Percentiles rank a stretch among this genome's conserved stretches.
Evolutionary conservation across 1,284 basidiomycete species (phyloP).

Genomic region (Wolfiporia cocos): DNA sequence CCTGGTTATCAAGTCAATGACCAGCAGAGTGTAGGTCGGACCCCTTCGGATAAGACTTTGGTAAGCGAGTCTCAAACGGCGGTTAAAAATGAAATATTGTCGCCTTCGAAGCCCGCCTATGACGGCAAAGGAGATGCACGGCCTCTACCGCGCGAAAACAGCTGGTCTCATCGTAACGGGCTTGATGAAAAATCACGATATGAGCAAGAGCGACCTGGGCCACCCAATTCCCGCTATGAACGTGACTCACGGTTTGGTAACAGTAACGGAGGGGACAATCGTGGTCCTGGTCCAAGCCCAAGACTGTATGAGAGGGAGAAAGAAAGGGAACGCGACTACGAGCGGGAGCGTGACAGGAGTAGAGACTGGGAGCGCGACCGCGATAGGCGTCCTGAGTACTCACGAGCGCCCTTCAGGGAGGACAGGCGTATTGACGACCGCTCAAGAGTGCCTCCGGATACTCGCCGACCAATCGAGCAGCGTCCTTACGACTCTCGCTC

Average conservation of each 20-base stretch:
- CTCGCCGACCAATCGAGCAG: conserved; percentile 19
- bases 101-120: conserved; percentile 12
- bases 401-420: conserved; percentile 16
- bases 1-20: conserved; percentile 10
- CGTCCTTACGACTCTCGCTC: conserved; percentile 22
- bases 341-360: conserved; percentile 19
- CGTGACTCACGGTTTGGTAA: conserved; percentile 9
- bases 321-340: conserved; percentile 22
- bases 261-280: conserved; percentile 9
- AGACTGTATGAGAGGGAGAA: conserved; percentile 14
- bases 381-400: conserved; percentile 20
- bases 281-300: conserved; percentile 11
- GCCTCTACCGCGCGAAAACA: conserved; percentile 11
- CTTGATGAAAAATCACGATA: conserved; percentile 16
- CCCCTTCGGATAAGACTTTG: conserved; percentile 15
- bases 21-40: conserved; percentile 5
- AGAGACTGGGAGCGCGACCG: conserved; percentile 20
- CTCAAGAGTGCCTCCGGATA: conserved; percentile 18
- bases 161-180: conserved; percentile 16
- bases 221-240: conserved; percentile 7
- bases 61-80: conserved; percentile 11
- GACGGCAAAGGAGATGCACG: conserved; percentile 18
- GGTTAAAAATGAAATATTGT: conserved; percentile 7
- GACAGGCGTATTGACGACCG: conserved; percentile 23
- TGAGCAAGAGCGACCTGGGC: conserved; percentile 11